A percentile compares a stretch with the other conserved stretches of the same genome.
phyloP scores from a whole-genome alignment of 176 grass and related monocot genomes.

The Pontederia crassipes region DNA sequence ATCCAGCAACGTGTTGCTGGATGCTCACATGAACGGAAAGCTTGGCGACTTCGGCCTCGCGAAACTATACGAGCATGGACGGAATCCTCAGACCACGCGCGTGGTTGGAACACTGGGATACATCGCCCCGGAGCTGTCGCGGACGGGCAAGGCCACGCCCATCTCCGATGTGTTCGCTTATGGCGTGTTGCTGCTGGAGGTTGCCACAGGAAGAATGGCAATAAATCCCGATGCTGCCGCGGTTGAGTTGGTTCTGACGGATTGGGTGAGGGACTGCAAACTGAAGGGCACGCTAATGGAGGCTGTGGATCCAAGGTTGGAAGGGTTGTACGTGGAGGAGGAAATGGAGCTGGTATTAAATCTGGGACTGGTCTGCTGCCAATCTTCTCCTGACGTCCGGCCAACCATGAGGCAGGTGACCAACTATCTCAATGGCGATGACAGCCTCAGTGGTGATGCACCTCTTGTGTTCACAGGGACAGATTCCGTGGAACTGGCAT shows the following conservation, averaged over 20 bases:
- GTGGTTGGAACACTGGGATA: constrained; percentile 7
- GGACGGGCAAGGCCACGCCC: neutral
- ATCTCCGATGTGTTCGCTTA: constrained; percentile 9
- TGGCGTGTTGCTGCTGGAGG: constrained; percentile 5
- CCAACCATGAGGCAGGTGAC: constrained; percentile 8
- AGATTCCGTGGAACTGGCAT: neutral
- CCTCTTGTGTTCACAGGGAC: neutral
- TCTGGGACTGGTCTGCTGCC: neutral
- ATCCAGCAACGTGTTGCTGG: constrained; percentile 5
- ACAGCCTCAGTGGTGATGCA: neutral
- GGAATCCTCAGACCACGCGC: neutral
- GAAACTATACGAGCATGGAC: constrained; percentile 5
- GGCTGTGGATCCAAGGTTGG: neutral
- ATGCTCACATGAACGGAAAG: constrained; percentile 5
- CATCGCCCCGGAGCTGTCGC: neutral
- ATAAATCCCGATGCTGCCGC: neutral
- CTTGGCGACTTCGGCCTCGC: constrained; percentile 8
- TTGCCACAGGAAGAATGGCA: neutral
- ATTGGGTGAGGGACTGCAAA: constrained; percentile 9
- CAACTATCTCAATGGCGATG: neutral
- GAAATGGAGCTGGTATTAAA: constrained; percentile 7
- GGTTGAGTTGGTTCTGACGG: neutral
- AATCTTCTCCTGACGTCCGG: neutral
- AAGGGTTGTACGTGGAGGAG: neutral
- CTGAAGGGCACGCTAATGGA: neutral